Conservation (phyloP, 352 stramenopile species). For the Phytophthora ramorum region DNA sequence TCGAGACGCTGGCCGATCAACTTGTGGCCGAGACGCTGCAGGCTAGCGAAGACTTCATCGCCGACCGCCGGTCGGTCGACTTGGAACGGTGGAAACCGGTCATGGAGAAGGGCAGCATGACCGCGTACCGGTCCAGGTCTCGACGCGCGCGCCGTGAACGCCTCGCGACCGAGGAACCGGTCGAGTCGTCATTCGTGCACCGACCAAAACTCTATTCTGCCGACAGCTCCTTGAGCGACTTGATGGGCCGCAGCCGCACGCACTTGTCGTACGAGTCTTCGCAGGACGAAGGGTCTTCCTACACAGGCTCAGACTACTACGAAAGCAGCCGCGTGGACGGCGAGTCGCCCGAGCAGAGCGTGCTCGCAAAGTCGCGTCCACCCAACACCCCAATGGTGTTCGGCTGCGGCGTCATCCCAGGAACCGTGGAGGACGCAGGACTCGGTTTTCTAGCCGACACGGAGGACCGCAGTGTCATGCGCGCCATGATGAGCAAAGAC, state of each 20-base stretch:
- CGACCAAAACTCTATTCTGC: slow-evolving; percentile 40
- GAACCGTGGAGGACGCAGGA: slow-evolving; percentile 41
- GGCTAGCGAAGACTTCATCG: slow-evolving; percentile 37
- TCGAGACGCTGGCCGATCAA: slow-evolving; percentile 33
- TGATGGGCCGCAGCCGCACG: slow-evolving; percentile 29
- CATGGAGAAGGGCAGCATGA: slow-evolving; percentile 34
- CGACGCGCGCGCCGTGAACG: slow-evolving; percentile 17
- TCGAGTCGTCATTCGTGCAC: slow-evolving; percentile 33
- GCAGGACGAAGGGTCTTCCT: slow-evolving; percentile 18
- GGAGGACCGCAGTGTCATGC: slow-evolving; percentile 36
- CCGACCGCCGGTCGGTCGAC: slow-evolving; percentile 22
- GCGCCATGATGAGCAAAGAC: slow-evolving; percentile 26
- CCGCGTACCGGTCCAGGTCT: slow-evolving; percentile 31
- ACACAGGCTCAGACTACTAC: slow-evolving; percentile 20
- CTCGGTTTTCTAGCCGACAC: slow-evolving; percentile 45
- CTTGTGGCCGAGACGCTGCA: slow-evolving; percentile 45
- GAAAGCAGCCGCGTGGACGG: slow-evolving; percentile 24
- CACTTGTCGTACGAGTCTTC: slow-evolving; percentile 32
- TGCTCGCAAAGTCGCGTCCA: slow-evolving; percentile 33
- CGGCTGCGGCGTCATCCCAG: slow-evolving; percentile 33
- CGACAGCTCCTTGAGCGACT: slow-evolving; percentile 35
- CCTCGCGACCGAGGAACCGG: slow-evolving; percentile 28
- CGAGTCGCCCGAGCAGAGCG: slow-evolving; percentile 31
- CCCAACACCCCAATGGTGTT: slow-evolving; percentile 37
- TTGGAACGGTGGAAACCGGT: slow-evolving; percentile 39